A percentile compares a stretch with the other conserved stretches of the same genome.
Conservation (phyloP, 2,329 filamentous ascomycete genomes). For the Exophiala sp. region DNA sequence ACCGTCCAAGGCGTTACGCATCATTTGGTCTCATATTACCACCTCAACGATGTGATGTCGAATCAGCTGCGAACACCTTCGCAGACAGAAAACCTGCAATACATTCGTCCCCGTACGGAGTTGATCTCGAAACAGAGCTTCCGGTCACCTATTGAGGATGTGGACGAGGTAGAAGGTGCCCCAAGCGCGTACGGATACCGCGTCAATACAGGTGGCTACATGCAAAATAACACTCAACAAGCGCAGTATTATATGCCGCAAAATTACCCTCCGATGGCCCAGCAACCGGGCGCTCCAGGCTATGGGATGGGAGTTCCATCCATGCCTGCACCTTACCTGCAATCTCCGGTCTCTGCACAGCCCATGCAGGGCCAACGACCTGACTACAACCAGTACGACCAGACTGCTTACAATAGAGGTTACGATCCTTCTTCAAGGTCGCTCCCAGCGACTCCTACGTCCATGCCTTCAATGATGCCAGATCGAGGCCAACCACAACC, state of each 20-base stretch:
- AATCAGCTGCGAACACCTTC: slow-evolving; percentile 58
- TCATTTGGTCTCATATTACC: slow-evolving; percentile 88
- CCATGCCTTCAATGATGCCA: slow-evolving; percentile 24
- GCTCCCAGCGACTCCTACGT: slow-evolving; percentile 24
- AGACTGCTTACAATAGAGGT: slow-evolving; percentile 22
- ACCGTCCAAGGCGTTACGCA: slow-evolving; percentile 70
- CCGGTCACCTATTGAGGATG: slow-evolving; percentile 61
- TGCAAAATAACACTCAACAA: slow-evolving; percentile 18
- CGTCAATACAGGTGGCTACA: slow-evolving; percentile 30
- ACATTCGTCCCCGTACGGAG: slow-evolving; percentile 55
- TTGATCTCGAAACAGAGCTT: slow-evolving; percentile 64
- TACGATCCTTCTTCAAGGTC: slow-evolving; percentile 25
- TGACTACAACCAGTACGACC: slow-evolving; percentile 28
- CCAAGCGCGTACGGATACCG: slow-evolving; percentile 42
- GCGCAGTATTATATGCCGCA: slow-evolving; percentile 21
- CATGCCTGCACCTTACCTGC: slow-evolving; percentile 24
- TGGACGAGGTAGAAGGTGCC: slow-evolving; percentile 46
- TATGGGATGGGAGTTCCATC: slow-evolving; percentile 25
- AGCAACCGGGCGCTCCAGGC: slow-evolving; percentile 17
- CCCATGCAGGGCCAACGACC: slow-evolving; percentile 22
- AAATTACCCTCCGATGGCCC: slow-evolving; percentile 24
- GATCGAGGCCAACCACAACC: slow-evolving; percentile 21
- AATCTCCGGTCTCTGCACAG: slow-evolving; percentile 17
- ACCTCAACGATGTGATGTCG: slow-evolving; percentile 69
- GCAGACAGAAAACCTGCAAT: slow-evolving; percentile 49